Evolutionary conservation across 2,329 filamentous ascomycete genomes (phyloP), one percentile per base, ranked within the genome.

Genomic region (Berkeleyomyces basicola): DNA sequence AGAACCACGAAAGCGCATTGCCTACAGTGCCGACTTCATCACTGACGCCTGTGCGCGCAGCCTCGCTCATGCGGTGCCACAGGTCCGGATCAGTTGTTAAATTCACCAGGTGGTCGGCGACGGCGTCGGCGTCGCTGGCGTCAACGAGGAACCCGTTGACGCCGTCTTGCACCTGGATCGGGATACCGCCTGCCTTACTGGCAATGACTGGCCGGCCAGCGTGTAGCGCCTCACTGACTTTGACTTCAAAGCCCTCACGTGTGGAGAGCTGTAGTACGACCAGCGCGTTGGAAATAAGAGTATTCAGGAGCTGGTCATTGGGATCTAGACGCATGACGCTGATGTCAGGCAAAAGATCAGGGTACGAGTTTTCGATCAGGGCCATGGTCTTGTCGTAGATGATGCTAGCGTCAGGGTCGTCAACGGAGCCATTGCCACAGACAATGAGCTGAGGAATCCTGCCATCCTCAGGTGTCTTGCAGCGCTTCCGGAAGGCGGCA

Each of bases 11-110:
- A 10, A 92, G 74, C 1, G 85, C 84, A 70, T 91, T 91, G 0
- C 88, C 88, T 0, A 90, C 86, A 0, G 88, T 93, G 65, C 85
- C 82, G 0, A 92, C 87, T 70, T 93, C 88, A 69, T 93, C 88
- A 65, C 84, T 89, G 11, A 93, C 86, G 65, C 86, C 82, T 0
- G 72, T 76, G 44, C 74, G 74, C 0, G 87, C 88, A 66, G 80
- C 85, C 6, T 78, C 67, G 67, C 81, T 82, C 84, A 90, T 89
- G 63, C 76, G 76, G 59, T 79, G 72, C 71, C 89, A 87, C 23
- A 88, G 76, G 16, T 80, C 77, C 2, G 80, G 70, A 67, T 91
- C 77, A 0, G 79, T 84, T 72, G 85, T 88, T 2, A 92, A 76
- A 1, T 84, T 73, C 66, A 84, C 75, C 39, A 91, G 74, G 67